Percentiles rank a stretch among this genome's conserved stretches.
Conservation (phyloP, 192 early-diverging fungal species). For the Hyaloraphidium curvatum region DNA sequence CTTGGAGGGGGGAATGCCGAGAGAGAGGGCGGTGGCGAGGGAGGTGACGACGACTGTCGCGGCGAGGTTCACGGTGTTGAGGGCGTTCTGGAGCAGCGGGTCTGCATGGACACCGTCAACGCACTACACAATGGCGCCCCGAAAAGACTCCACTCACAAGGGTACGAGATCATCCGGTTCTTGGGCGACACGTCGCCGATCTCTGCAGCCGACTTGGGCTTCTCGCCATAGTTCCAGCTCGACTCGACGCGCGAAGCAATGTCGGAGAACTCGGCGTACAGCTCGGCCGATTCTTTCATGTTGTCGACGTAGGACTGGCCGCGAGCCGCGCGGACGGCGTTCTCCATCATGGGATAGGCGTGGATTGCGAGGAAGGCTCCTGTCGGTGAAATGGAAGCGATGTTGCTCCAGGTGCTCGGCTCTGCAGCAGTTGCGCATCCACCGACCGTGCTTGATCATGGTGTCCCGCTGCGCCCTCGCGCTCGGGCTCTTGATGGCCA, state of each 20-base stretch:
- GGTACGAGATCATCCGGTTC: constrained; percentile 1
- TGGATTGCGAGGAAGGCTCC: not conserved
- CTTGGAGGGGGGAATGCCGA: not conserved
- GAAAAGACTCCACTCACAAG: no score
- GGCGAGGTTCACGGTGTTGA: not conserved
- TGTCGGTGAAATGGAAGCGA: no score
- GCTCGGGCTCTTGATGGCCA: no score
- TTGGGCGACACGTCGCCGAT: not conserved
- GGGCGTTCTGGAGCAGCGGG: not conserved
- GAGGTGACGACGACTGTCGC: not conserved
- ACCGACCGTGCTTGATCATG: no score
- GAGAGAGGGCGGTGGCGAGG: not conserved
- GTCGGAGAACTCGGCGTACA: constrained; percentile 1
- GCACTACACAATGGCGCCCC: no score
- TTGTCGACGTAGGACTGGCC: not conserved
- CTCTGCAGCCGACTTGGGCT: not conserved
- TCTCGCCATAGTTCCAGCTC: not conserved
- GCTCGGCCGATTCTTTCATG: not conserved
- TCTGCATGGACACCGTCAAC: no score
- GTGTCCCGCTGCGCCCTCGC: no score
- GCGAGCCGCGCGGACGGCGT: not conserved
- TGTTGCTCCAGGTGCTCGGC: no score
- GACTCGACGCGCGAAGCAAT: not conserved
- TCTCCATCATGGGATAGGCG: not conserved
- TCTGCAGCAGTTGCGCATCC: no score